phyloP scores from a whole-genome alignment of 768 basidiomycete genomes.

The Pseudohyphozyma bogoriensis region DNA sequence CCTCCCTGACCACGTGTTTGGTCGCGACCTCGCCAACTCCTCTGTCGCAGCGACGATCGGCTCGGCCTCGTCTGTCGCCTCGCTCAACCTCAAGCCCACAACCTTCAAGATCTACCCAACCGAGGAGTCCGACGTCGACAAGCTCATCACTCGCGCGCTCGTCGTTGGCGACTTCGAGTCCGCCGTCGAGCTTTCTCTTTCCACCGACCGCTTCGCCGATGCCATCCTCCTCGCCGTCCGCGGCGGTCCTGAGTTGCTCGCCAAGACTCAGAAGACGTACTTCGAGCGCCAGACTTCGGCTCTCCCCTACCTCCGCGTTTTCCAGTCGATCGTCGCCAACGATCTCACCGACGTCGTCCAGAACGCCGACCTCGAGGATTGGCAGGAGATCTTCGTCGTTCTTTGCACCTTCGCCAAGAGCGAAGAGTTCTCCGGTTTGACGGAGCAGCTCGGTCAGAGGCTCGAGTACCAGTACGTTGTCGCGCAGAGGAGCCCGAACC shows the following conservation, averaged over 20 bases:
- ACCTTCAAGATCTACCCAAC: slow-evolving; percentile 71
- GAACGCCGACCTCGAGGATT: slow-evolving; percentile 86
- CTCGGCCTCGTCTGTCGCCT: slow-evolving; percentile 71
- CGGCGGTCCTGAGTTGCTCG: slow-evolving; percentile 76
- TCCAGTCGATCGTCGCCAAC: slow-evolving; percentile 85
- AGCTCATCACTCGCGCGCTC: slow-evolving; percentile 79
- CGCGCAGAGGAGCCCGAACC: slow-evolving; percentile 42
- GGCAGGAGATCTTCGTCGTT: slow-evolving; percentile 94
- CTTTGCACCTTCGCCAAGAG: slow-evolving; percentile 81
- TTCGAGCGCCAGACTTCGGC: slow-evolving; percentile 69
- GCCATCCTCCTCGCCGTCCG: slow-evolving; percentile 87
- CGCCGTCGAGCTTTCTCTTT: slow-evolving; percentile 83
- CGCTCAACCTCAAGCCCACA: slow-evolving; percentile 63
- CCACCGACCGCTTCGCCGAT: slow-evolving; percentile 81
- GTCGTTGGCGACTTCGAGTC: slow-evolving; percentile 92
- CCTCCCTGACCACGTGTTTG: slow-evolving; percentile 44
- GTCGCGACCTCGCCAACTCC: slow-evolving; percentile 59
- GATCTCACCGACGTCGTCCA: slow-evolving; percentile 90
- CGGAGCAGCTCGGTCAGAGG: slow-evolving; percentile 81
- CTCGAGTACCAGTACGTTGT: slow-evolving; percentile 72
- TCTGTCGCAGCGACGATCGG: slow-evolving; percentile 91
- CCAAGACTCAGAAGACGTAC: slow-evolving; percentile 82
- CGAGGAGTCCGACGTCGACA: slow-evolving; percentile 77
- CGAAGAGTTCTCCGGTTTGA: slow-evolving; percentile 75
- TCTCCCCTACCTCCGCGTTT: slow-evolving; percentile 79